Conservation (phyloP, 768 basidiomycete species). For the Trametes sanguinea region DNA sequence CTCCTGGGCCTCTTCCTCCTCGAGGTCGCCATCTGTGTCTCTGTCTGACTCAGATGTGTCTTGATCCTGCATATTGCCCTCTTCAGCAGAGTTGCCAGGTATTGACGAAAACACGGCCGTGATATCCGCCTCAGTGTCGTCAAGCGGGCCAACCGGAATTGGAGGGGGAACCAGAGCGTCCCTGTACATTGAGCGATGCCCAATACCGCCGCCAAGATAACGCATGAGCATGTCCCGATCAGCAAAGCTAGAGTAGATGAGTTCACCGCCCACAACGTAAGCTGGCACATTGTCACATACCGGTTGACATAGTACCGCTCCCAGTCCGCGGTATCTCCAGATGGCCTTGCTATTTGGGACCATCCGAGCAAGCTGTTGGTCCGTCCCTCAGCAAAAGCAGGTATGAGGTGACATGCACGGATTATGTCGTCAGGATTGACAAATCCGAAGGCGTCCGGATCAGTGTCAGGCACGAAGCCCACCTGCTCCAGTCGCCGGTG, state of each 20-base stretch:
- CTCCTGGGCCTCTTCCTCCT: neutral
- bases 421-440: constrained; percentile 45
- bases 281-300: constrained; percentile 18
- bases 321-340: constrained; percentile 24
- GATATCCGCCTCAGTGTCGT: too few species aligned
- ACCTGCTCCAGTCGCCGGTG: constrained; percentile 37
- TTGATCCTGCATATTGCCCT: neutral
- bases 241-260: constrained; percentile 23
- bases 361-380: constrained; percentile 12
- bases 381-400: constrained; percentile 36
- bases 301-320: constrained; percentile 29
- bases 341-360: neutral
- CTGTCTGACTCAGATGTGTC: neutral
- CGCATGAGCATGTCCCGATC: constrained; percentile 33
- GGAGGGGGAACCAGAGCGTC: too few species aligned
- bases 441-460: constrained; percentile 44
- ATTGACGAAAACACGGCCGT: too few species aligned
- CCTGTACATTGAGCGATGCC: constrained; percentile 18
- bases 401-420: constrained; percentile 43
- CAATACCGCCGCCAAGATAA: constrained; percentile 27
- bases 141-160: too few species aligned
- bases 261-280: neutral
- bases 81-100: too few species aligned
- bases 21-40: too few species aligned
- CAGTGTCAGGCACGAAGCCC: constrained; percentile 29